Evolutionary conservation across 768 basidiomycete genomes (phyloP).

Genomic region (Boletus eberwhitei): DNA sequence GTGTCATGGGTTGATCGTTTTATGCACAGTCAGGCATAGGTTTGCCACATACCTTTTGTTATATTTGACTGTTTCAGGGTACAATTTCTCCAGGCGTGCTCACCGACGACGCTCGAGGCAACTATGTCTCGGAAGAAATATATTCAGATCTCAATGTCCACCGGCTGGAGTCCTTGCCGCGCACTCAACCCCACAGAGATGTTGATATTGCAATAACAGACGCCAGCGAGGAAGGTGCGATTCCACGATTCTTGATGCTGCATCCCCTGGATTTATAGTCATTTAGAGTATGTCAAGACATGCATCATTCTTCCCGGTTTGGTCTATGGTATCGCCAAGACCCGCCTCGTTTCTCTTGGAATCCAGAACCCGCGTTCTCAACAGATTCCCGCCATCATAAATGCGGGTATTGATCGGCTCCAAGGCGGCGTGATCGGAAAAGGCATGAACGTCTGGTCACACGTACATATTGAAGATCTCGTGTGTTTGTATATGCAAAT

Average conservation of each 20-base stretch:
- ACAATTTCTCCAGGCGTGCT: conserved; percentile 12
- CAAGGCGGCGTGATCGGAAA: conserved; percentile 53
- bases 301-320: conserved; percentile 53
- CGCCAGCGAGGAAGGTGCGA: conserved; percentile 46
- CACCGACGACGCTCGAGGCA: conserved; percentile 37
- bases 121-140: conserved; percentile 35
- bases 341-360: conserved; percentile 46
- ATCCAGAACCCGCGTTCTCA: conserved; percentile 52
- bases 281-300: conserved; percentile 48
- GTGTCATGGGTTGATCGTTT: conserved; percentile 11
- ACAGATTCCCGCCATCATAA: conserved; percentile 50
- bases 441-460: conserved; percentile 60
- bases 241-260: neutral
- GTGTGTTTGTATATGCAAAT: conserved; percentile 42
- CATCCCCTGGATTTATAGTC: neutral
- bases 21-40: conserved; percentile 47
- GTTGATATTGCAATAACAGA: conserved; percentile 48
- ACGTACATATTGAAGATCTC: conserved; percentile 53
- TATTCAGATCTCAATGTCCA: conserved; percentile 49
- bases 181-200: conserved; percentile 44
- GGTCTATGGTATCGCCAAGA: conserved; percentile 55
- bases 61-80: neutral
- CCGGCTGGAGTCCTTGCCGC: conserved; percentile 43
- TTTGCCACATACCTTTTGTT: conserved; percentile 9
- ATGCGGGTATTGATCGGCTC: conserved; percentile 42